Evolutionary conservation across 345 rosid genomes (phyloP).

Genomic region (Microcos paniculata): DNA sequence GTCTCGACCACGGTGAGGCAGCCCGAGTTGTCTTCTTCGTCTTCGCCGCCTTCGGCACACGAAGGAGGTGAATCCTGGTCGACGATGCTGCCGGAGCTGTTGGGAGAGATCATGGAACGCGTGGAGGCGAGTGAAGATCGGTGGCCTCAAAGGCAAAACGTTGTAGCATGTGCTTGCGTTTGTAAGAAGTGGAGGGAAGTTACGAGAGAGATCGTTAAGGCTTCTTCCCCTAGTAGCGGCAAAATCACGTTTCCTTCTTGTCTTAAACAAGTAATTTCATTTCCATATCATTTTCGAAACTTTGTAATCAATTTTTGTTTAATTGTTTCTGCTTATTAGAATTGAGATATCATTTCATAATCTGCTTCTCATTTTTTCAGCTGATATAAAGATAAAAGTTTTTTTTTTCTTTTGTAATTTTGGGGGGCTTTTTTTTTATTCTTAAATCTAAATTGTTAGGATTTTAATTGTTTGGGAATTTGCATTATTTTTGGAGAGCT

Average conservation of each 20-base stretch:
- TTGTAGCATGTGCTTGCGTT: constrained; percentile 77
- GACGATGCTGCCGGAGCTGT: constrained; percentile 71
- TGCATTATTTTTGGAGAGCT: background rate
- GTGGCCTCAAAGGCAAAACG: constrained; percentile 74
- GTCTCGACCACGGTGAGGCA: constrained; percentile 8
- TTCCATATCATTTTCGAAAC: background rate
- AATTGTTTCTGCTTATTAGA: background rate
- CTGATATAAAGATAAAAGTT: background rate
- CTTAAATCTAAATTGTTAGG: background rate
- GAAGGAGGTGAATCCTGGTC: constrained; percentile 57
- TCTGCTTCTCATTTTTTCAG: background rate
- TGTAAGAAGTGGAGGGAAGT: constrained; percentile 86
- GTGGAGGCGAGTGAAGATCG: constrained; percentile 70
- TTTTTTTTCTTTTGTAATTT: background rate
- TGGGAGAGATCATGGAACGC: constrained; percentile 73
- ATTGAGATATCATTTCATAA: background rate
- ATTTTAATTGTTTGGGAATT: background rate
- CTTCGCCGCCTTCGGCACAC: constrained; percentile 9
- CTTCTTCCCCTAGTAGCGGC: constrained; percentile 40
- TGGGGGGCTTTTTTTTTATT: background rate
- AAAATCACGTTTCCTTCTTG: constrained; percentile 91
- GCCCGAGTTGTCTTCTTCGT: background rate
- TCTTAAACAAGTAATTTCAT: constrained; percentile 62
- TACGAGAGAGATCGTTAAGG: constrained; percentile 53
- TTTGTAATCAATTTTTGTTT: background rate